These are phyloP conservation scores for Lycium barbarum DNA, from an alignment of 257 asterid genomes.

Conservation along the genomic window DNA sequence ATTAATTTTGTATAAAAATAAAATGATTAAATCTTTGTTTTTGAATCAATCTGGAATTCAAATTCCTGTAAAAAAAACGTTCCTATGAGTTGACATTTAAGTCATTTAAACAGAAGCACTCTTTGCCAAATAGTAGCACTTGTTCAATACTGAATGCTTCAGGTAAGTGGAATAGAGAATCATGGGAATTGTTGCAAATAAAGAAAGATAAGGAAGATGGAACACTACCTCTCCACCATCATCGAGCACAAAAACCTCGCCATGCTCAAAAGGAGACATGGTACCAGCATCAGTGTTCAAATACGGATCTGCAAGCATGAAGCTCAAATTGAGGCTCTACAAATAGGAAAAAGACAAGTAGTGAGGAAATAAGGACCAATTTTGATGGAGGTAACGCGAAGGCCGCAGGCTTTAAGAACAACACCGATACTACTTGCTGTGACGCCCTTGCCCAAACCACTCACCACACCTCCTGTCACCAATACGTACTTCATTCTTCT, in stretches of 20 bases:
- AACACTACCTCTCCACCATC: constrained; percentile 99
- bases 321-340: too few species aligned
- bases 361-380: constrained; percentile 60
- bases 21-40: too few species aligned
- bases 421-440: constrained; percentile 99
- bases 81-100: too few species aligned
- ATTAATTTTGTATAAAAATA: too few species aligned
- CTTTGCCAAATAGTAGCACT: too few species aligned
- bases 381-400: constrained; percentile 95
- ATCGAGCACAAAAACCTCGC: constrained; percentile 96
- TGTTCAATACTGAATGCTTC: too few species aligned
- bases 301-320: constrained; percentile 75
- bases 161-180: too few species aligned
- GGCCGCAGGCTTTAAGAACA: constrained; percentile 93
- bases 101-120: too few species aligned
- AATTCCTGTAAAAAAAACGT: too few species aligned
- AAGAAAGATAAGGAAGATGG: constrained; percentile 24
- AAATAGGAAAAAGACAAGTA: too few species aligned
- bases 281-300: constrained; percentile 97
- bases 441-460: constrained; percentile 99
- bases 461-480: constrained; percentile 97
- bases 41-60: too few species aligned
- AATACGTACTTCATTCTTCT: constrained; percentile 80
- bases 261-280: constrained; percentile 99
- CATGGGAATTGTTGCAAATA: too few species aligned